phyloP scores from a whole-genome alignment of 495 filamentous ascomycete genomes.

The Lindgomyces ingoldianus region DNA sequence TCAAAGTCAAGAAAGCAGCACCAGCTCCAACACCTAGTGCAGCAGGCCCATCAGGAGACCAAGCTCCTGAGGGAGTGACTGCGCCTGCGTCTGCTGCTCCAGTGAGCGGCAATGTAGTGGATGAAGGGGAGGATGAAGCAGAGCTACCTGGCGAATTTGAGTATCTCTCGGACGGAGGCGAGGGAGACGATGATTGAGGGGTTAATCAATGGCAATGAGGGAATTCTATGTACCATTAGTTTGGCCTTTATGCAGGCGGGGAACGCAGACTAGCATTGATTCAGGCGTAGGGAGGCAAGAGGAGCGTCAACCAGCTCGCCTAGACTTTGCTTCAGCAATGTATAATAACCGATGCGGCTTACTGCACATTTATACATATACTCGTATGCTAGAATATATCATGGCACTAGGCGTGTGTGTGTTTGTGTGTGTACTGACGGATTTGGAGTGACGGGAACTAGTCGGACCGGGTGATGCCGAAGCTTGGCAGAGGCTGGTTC shows the following conservation, averaged over 20 bases:
- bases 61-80: slow-evolving; percentile 43
- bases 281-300: slow-evolving; percentile 30
- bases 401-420: neutral
- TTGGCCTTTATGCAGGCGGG: slow-evolving; percentile 8
- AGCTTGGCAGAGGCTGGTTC: slow-evolving; percentile 6
- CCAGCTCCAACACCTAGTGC: slow-evolving; percentile 47
- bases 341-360: slow-evolving; percentile 34
- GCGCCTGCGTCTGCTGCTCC: slow-evolving; percentile 49
- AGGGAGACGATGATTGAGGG: slow-evolving; percentile 30
- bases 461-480: neutral
- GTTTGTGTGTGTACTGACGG: neutral
- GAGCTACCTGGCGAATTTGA: slow-evolving; percentile 78
- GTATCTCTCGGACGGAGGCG: slow-evolving; percentile 58
- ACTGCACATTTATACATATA: slow-evolving; percentile 6
- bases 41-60: slow-evolving; percentile 46
- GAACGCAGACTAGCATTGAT: slow-evolving; percentile 32
- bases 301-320: slow-evolving; percentile 8
- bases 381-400: neutral
- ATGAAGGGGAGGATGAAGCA: slow-evolving; percentile 88
- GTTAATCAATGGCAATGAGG: neutral
- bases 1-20: slow-evolving; percentile 78
- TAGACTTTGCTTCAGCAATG: slow-evolving; percentile 36
- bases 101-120: slow-evolving; percentile 68
- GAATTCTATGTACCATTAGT: slow-evolving; percentile 34
- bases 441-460: no score